These are phyloP conservation scores for Pleurotus pulmonarius DNA, from an alignment of 768 basidiomycete genomes.

Conservation along the genomic window DNA sequence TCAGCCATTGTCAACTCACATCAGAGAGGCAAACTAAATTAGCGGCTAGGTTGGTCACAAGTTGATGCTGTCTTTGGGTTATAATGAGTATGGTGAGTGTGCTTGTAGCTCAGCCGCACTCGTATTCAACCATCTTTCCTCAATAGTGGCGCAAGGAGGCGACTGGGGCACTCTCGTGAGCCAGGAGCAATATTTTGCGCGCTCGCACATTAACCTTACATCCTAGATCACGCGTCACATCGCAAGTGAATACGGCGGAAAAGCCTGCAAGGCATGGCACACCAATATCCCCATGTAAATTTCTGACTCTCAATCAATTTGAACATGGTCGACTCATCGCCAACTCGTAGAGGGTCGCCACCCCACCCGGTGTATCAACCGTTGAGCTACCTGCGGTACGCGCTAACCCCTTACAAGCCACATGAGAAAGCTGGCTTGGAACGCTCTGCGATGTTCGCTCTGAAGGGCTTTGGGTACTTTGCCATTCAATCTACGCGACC, in stretches of 20 bases:
- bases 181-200: background rate
- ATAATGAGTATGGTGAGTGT: constrained; percentile 38
- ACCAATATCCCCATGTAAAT: constrained; percentile 42
- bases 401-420: constrained; percentile 24
- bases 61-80: constrained; percentile 44
- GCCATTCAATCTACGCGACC: constrained; percentile 41
- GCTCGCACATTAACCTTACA: background rate
- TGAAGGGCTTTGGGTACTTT: constrained; percentile 30
- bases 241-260: constrained; percentile 25
- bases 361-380: constrained; percentile 21
- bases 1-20: constrained; percentile 16
- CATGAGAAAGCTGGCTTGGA: constrained; percentile 31
- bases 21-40: background rate
- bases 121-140: background rate
- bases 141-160: constrained; percentile 39
- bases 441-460: constrained; percentile 22
- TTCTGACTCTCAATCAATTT: background rate
- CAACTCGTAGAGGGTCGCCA: constrained; percentile 9
- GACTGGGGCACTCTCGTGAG: constrained; percentile 19
- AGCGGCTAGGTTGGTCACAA: constrained; percentile 38
- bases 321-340: background rate
- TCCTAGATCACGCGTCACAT: constrained; percentile 25
- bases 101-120: background rate
- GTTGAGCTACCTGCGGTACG: constrained; percentile 19
- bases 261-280: constrained; percentile 48